Conservation (phyloP, 2,329 filamentous ascomycete genomes). For the Drechslerella stenobrocha region DNA sequence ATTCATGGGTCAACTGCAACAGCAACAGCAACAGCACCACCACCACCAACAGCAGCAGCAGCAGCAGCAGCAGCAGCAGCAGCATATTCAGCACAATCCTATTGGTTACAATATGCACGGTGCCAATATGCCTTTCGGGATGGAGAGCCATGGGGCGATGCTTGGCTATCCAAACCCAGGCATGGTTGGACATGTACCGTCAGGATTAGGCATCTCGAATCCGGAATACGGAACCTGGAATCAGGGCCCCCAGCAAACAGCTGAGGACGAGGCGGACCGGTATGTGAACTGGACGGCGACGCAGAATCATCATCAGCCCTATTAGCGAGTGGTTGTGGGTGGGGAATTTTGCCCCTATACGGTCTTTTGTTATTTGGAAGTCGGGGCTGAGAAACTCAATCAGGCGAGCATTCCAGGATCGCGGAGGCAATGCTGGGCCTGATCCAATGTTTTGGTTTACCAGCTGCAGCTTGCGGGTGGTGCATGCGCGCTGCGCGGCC, state of each 20-base stretch:
- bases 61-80: constrained; percentile 18
- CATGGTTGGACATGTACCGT: constrained; percentile 34
- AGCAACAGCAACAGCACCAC: constrained; percentile 29
- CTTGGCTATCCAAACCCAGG: constrained; percentile 25
- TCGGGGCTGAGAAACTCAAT: constrained; percentile 4
- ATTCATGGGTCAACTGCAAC: constrained; percentile 38
- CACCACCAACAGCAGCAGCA: constrained; percentile 28
- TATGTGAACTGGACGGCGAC: constrained; percentile 36
- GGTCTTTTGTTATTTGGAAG: constrained; percentile 15
- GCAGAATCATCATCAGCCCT: constrained; percentile 38
- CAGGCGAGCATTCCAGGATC: constrained; percentile 40
- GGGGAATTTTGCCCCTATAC: constrained; percentile 12
- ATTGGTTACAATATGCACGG: constrained; percentile 33
- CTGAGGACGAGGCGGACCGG: constrained; percentile 37
- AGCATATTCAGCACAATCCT: constrained; percentile 29
- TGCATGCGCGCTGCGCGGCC: too few species aligned
- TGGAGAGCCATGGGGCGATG: constrained; percentile 30
- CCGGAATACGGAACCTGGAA: constrained; percentile 38
- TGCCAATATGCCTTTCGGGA: constrained; percentile 28
- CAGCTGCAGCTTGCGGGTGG: neutral
- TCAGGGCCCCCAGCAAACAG: constrained; percentile 23
- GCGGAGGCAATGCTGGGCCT: constrained; percentile 32
- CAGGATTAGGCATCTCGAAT: constrained; percentile 43
- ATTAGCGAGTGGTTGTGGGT: constrained; percentile 7
- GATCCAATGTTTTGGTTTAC: constrained; percentile 7